These are phyloP conservation scores for Gossypium sturtianum DNA, from an alignment of 345 rosid genomes.

Conservation along the genomic window DNA sequence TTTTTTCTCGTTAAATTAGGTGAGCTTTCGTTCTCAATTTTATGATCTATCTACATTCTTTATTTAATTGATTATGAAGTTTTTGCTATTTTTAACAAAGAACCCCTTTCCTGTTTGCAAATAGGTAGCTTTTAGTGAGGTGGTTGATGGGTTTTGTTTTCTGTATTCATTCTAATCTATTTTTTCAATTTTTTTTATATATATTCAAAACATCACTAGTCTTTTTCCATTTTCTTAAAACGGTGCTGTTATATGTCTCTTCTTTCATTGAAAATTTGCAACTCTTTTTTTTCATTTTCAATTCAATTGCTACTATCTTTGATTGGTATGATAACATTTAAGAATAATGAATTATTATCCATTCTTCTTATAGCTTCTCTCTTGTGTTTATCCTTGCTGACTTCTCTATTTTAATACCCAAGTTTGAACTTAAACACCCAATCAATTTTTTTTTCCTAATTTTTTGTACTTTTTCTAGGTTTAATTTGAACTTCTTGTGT, in stretches of 20 bases:
- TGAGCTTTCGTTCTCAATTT: too few species aligned
- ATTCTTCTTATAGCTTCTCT: constrained; percentile 17
- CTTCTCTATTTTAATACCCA: background rate
- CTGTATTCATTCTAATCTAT: constrained; percentile 11
- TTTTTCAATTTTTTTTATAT: background rate
- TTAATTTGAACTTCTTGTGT: background rate
- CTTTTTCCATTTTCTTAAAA: constrained; percentile 10
- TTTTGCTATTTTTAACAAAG: constrained; percentile 8
- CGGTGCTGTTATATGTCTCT: constrained; percentile 17
- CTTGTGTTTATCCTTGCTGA: constrained; percentile 16
- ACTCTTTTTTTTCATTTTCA: background rate
- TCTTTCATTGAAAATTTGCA: background rate
- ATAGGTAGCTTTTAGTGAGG: constrained; percentile 46
- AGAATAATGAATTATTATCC: constrained; percentile 18
- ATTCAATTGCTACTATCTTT: constrained; percentile 1
- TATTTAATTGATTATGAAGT: too few species aligned
- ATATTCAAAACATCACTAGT: constrained; percentile 8
- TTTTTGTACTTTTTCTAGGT: constrained; percentile 4
- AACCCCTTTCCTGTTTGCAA: constrained; percentile 43
- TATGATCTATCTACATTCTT: too few species aligned
- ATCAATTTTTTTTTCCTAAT: background rate
- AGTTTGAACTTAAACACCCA: background rate
- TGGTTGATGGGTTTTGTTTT: constrained; percentile 40
- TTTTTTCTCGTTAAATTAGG: too few species aligned
- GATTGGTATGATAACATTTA: constrained; percentile 10